Percentiles rank a stretch among this genome's conserved stretches.
Conservation (phyloP, 495 filamentous ascomycete genomes). For the Xylaria nigripes region DNA sequence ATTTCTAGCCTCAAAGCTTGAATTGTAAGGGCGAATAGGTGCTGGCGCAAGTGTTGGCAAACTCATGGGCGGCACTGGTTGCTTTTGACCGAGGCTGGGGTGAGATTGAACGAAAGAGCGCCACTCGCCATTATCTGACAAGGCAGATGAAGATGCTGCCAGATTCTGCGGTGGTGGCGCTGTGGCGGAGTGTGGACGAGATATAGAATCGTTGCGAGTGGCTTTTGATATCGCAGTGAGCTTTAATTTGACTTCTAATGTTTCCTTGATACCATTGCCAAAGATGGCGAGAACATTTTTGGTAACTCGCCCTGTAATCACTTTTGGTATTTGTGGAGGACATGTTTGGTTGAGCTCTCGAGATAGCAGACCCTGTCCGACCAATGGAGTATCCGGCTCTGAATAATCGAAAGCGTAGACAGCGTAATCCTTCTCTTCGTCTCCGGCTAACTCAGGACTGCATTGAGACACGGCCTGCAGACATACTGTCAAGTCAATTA, state of each 20-base stretch:
- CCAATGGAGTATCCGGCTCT: conserved; percentile 83
- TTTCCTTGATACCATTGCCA: conserved; percentile 75
- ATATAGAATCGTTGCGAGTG: conserved; percentile 50
- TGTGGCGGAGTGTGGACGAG: conserved; percentile 23
- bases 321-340: conserved; percentile 51
- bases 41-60: conserved; percentile 15
- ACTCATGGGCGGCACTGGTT: not conserved
- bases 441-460: conserved; percentile 82
- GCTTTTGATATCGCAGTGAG: conserved; percentile 73
- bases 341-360: conserved; percentile 57
- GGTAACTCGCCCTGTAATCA: conserved; percentile 86
- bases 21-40: conserved; percentile 14
- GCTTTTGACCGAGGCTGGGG: conserved; percentile 27
- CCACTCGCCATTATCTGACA: conserved; percentile 41
- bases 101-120: conserved; percentile 40
- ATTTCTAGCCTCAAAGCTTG: conserved; percentile 12
- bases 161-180: conserved; percentile 12
- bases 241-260: conserved; percentile 86
- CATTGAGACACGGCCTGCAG: conserved; percentile 68
- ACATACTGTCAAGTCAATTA: conserved; percentile 85
- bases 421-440: conserved; percentile 82
- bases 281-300: conserved; percentile 78
- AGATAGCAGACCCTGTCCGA: conserved; percentile 94
- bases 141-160: conserved; percentile 18
- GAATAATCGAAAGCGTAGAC: conserved; percentile 97